A percentile compares a stretch with the other conserved stretches of the same genome.
Evolutionary conservation across 2,329 filamentous ascomycete genomes (phyloP).

Genomic region (Metarhizium humberi): DNA sequence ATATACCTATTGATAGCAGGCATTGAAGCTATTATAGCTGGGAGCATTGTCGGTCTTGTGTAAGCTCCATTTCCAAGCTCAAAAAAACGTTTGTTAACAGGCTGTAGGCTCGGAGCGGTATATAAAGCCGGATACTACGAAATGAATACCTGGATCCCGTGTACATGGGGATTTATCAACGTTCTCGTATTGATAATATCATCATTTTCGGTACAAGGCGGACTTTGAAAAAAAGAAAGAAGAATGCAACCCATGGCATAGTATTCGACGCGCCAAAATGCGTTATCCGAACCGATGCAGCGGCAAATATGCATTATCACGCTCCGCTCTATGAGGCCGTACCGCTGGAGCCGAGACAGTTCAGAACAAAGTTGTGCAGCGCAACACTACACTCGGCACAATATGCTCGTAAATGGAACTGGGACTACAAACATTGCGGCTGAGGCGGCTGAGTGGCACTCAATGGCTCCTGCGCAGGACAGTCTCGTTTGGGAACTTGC

Average conservation of each 20-base stretch:
- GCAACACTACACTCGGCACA: too few species aligned
- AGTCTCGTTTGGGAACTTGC: too few species aligned
- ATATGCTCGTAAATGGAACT: too few species aligned
- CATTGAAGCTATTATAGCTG: constrained; percentile 68
- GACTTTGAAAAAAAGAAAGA: constrained; percentile 44
- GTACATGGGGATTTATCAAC: constrained; percentile 80
- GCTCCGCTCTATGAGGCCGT: neutral
- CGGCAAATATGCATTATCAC: neutral
- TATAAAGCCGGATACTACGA: constrained; percentile 76
- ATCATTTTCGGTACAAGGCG: constrained; percentile 88
- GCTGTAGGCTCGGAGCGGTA: constrained; percentile 63
- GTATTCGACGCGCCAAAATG: neutral
- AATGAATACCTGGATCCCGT: constrained; percentile 92
- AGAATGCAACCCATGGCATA: neutral
- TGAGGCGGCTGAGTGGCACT: too few species aligned
- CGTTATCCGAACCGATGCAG: neutral
- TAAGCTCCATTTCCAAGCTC: constrained; percentile 23
- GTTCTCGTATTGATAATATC: constrained; percentile 75
- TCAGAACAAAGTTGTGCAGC: too few species aligned
- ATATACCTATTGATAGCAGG: constrained; percentile 64
- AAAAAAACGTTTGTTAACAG: neutral
- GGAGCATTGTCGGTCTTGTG: constrained; percentile 78
- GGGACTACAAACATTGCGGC: too few species aligned
- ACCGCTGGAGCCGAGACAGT: too few species aligned
- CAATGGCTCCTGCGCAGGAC: too few species aligned